phyloP scores from a whole-genome alignment of 1,139 yeast genomes.

The Hyphopichia khmerensis region DNA sequence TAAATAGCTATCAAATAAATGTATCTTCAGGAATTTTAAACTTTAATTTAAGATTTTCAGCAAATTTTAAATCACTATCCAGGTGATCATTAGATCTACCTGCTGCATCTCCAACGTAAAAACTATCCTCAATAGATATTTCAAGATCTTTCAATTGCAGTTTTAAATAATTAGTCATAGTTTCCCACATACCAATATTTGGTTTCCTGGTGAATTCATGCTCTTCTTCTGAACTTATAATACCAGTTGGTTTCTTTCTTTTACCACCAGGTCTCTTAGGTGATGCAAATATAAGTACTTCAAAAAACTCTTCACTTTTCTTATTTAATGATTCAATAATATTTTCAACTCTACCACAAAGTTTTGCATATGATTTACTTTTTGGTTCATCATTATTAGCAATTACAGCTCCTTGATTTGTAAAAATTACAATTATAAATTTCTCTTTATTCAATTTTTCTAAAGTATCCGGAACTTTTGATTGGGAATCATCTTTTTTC shows the following conservation, averaged over 20 bases:
- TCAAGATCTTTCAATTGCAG: constrained; percentile 2
- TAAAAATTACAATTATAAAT: constrained; percentile 62
- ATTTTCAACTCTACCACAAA: constrained; percentile 45
- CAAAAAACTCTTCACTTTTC: constrained; percentile 8
- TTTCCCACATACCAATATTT: constrained; percentile 65
- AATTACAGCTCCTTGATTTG: constrained; percentile 79
- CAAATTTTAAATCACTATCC: constrained; percentile 74
- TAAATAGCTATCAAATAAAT: background rate
- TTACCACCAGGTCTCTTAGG: constrained; percentile 50
- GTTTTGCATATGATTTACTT: constrained; percentile 53
- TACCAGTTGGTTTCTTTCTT: constrained; percentile 12
- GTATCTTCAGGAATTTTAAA: constrained; percentile 71
- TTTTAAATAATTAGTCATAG: constrained; percentile 28
- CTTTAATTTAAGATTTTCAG: constrained; percentile 49
- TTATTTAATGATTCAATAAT: constrained; percentile 16
- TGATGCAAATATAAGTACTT: constrained; percentile 63
- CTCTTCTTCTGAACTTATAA: constrained; percentile 26
- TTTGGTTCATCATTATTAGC: constrained; percentile 25
- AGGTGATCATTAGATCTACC: constrained; percentile 77
- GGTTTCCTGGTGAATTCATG: constrained; percentile 70
- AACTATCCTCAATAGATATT: constrained; percentile 45
- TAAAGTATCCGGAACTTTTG: constrained; percentile 27
- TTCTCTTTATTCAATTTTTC: constrained; percentile 18
- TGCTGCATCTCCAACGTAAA: constrained; percentile 96
- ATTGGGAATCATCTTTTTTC: constrained; percentile 2